phyloP scores from a whole-genome alignment of 306 rosid species.

The Begonia fuchsioides region DNA sequence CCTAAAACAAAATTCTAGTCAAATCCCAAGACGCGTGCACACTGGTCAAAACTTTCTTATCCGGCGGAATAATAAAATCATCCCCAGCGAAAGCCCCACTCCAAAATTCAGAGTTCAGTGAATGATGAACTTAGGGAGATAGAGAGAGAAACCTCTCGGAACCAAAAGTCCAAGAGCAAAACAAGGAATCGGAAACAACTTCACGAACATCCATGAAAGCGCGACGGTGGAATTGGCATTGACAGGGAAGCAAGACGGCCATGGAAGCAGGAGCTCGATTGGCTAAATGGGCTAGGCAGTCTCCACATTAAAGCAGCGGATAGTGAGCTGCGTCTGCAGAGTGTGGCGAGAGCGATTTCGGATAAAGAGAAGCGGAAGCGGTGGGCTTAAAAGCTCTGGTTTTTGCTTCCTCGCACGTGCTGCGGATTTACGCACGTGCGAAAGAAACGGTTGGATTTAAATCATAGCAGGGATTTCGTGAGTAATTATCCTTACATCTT shows the following conservation, averaged over 20 bases:
- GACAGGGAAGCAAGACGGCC: conserved; percentile 16
- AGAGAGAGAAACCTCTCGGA: conserved; percentile 29
- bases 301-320: conserved; percentile 17
- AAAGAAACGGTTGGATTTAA: too few species aligned
- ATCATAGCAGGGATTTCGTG: too few species aligned
- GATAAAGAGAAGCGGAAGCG: background rate
- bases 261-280: conserved; percentile 2
- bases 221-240: conserved; percentile 13
- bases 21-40: background rate
- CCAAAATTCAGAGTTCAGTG: background rate
- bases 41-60: background rate
- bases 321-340: background rate
- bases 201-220: conserved; percentile 38
- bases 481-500: too few species aligned
- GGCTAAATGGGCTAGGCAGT: conserved; percentile 10
- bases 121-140: conserved; percentile 26
- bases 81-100: background rate
- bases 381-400: too few species aligned
- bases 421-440: too few species aligned
- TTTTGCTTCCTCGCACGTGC: too few species aligned
- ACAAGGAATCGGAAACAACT: conserved; percentile 20
- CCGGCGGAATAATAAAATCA: background rate
- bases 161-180: conserved; percentile 18
- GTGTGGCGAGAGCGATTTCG: background rate
- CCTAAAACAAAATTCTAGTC: background rate